phyloP scores from a whole-genome alignment of 495 filamentous ascomycete species.

The Amphirosellinia nigrospora region DNA sequence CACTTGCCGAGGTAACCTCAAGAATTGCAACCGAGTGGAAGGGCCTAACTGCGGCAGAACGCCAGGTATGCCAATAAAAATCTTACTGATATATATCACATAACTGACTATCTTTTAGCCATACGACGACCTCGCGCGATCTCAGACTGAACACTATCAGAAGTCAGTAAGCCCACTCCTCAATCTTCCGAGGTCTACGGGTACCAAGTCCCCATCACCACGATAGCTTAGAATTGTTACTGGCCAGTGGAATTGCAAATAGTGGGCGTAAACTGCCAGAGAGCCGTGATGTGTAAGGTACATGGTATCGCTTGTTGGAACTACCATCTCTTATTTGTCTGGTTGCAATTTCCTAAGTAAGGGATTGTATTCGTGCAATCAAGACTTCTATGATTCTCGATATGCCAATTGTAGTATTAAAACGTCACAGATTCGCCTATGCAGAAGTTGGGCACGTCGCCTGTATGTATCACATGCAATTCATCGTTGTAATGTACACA shows the following conservation, averaged over 20 bases:
- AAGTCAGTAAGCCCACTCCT: conserved; percentile 30
- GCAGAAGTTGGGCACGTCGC: not conserved
- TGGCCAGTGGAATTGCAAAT: not conserved
- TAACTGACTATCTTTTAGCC: conserved; percentile 36
- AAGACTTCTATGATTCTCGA: conserved; percentile 1
- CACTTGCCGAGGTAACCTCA: conserved; percentile 31
- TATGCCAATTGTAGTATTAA: conserved; percentile 11
- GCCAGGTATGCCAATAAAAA: conserved; percentile 40
- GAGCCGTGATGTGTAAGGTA: not conserved
- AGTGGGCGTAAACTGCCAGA: not conserved
- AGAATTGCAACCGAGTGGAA: conserved; percentile 50
- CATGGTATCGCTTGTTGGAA: not conserved
- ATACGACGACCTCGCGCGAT: conserved; percentile 32
- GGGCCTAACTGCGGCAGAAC: conserved; percentile 56
- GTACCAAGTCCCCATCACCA: conserved; percentile 11
- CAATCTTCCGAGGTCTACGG: not conserved
- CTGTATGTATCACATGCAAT: not conserved
- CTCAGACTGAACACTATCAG: conserved; percentile 27
- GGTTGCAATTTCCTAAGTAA: not conserved
- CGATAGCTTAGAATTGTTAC: not conserved
- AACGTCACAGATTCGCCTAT: not conserved
- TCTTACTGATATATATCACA: not conserved
- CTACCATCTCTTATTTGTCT: not conserved
- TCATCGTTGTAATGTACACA: not conserved
- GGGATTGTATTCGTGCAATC: conserved; percentile 11